Base-by-base conservation (phyloP, 768 basidiomycete genomes). In the Pleurotus sapidus region DNA sequence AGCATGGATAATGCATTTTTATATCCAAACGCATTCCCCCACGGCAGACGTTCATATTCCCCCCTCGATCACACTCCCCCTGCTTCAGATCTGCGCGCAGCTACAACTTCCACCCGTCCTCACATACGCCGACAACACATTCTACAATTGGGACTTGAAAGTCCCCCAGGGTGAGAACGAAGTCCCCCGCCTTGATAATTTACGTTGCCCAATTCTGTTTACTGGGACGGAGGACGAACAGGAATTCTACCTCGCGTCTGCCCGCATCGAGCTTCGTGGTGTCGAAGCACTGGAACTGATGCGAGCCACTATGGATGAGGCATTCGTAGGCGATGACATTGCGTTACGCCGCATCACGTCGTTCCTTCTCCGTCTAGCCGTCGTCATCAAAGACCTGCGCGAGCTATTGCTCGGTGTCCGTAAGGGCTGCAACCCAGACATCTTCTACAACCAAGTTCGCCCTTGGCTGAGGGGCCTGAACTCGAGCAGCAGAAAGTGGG, bases 101-200 rank as follows among this genome's bases (percentile, higher is more conserved):
- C 82, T 98, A 15, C 87, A 89, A 49, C 74, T 98, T 2, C 96
- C 96, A 0, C 93, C 96, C 0, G 77, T 98, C 27, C 80, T 95
- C 49, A 97, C 95, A 1, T 98, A 95, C 68, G 88, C 95, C 18
- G 95, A 97, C 68, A 88, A 88, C 38, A 95, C 98, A 5, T 79
- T 98, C 23, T 98, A 94, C 74, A 97, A 98, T 66, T 93, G 91
- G 90, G 60, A 72, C 60, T 77, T 70, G 54, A 72, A 67, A 69
- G 74, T 67, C 60, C 76, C 62, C 7, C 61, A 56, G 7, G 59
- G 42, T 63, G 40, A 68, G 62, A 56, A 73, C 67, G 57, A 49
- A 25, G 49, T 70, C 61, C 84, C 84, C 0, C 69, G 78, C 15
- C 71, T 83, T 2, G 72, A 84, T 59, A 86, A 93, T 67, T 77